phyloP scores from a whole-genome alignment of 805 yeast genomes.

The Pichia insulana region DNA sequence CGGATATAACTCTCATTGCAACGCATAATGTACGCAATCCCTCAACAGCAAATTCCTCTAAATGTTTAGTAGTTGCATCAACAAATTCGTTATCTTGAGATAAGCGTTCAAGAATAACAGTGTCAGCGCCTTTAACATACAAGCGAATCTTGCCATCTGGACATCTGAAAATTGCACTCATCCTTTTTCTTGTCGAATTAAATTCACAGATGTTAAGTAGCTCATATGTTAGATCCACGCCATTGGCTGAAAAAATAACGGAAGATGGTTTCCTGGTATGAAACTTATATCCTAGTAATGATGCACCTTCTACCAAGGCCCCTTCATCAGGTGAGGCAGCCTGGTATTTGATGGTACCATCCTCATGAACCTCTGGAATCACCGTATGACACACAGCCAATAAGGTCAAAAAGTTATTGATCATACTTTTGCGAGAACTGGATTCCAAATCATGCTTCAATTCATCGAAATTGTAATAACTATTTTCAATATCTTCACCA shows the following conservation, averaged over 20 bases:
- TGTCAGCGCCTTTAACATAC: slow-evolving; percentile 96
- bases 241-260: slow-evolving; percentile 53
- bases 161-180: slow-evolving; percentile 90
- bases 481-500: slow-evolving; percentile 74
- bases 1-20: slow-evolving; percentile 74
- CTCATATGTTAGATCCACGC: slow-evolving; percentile 55
- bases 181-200: slow-evolving; percentile 94
- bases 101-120: slow-evolving; percentile 84
- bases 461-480: slow-evolving; percentile 64
- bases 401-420: slow-evolving; percentile 73
- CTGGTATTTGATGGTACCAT: slow-evolving; percentile 75
- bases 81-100: slow-evolving; percentile 68
- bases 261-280: slow-evolving; percentile 77
- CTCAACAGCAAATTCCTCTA: slow-evolving; percentile 94
- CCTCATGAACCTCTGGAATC: slow-evolving; percentile 72
- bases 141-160: slow-evolving; percentile 88
- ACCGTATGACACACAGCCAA: slow-evolving; percentile 95
- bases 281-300: slow-evolving; percentile 77
- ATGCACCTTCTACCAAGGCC: slow-evolving; percentile 95
- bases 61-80: slow-evolving; percentile 70
- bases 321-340: slow-evolving; percentile 99
- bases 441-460: slow-evolving; percentile 37
- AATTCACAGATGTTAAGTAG: slow-evolving; percentile 89
- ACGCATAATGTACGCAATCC: slow-evolving; percentile 93
- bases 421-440: slow-evolving; percentile 34